Evolutionary conservation across 371 early-diverging fungal species (phyloP), one percentile per base, ranked within the genome.

Genomic region (Haplosporangium sp.): DNA sequence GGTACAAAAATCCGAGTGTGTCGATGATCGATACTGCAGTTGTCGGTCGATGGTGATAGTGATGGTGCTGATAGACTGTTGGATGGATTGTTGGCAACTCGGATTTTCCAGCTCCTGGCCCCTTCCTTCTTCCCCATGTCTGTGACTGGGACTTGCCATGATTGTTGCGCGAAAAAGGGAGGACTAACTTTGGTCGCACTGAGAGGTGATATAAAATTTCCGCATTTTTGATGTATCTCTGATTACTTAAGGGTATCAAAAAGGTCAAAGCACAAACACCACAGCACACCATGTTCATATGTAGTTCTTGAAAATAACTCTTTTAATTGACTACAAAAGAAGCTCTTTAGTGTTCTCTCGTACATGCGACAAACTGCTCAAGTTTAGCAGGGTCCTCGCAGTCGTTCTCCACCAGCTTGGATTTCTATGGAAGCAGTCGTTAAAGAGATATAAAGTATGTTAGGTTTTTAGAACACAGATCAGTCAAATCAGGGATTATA

Each of bases 401-500:
- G 12, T 86, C 87, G 16, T 81, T 82, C 59, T 86, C 85, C 4
- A 86, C 85, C 53, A 87, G 70, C 45, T 66, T 73, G 14, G 81
- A 84, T 45, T 81, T 60, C 63, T 64, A 62, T 41, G 9, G 43
- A 64, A 40, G 45, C 45, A 45, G 45, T 4, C 45, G 16, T 45
- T 45, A 45, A 45, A 45, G 45, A n/a, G 1, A 1, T 45, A 10
- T 16, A 45, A 43, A 9, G 43, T 43, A 43, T 43, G 7, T 7
- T 9, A 9, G 43, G 43, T 43, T 43, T 7, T 13, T 9, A 43
- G n/a, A 12, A 12, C 8, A 50, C 18, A n/a, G 51, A 20, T 7
- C 20, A 51, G 51, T 51, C 13, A 51, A 51, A 11, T 9, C 13
- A 13, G 13, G 43, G 43, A 43, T 43, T 11, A 5, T n/a, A n/a